Conservation (phyloP, 1,284 basidiomycete species). For the Somion occarium region DNA sequence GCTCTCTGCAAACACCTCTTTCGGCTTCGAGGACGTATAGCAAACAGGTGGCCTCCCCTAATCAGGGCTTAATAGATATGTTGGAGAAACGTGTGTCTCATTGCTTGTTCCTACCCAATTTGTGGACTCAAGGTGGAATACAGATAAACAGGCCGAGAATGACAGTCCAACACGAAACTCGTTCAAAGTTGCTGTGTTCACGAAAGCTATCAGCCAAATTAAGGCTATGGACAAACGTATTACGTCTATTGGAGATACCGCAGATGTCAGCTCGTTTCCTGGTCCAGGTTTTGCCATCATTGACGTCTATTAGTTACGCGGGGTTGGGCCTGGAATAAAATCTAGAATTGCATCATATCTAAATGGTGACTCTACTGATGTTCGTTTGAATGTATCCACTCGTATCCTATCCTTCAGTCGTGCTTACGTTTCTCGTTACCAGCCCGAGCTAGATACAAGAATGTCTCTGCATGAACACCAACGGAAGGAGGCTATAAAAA, state of each 20-base stretch:
- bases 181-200: conserved; percentile 42
- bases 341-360: conserved; percentile 34
- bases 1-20: too few relatives aligned
- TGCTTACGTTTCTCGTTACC: too few relatives aligned
- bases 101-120: too few relatives aligned
- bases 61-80: conserved; percentile 9
- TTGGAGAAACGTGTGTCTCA: conserved; percentile 2
- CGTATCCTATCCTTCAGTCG: too few relatives aligned
- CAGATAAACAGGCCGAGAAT: conserved; percentile 40
- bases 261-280: conserved; percentile 14
- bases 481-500: conserved; percentile 14
- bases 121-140: too few relatives aligned
- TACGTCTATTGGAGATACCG: conserved; percentile 17
- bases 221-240: conserved; percentile 34
- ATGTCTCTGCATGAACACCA: too few relatives aligned
- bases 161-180: conserved; percentile 29
- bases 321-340: too few relatives aligned
- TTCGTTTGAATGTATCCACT: too few relatives aligned
- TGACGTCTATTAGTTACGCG: too few relatives aligned
- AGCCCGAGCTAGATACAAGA: neutral
- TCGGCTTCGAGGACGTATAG: too few relatives aligned
- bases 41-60: too few relatives aligned
- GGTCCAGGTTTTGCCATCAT: too few relatives aligned
- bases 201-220: conserved; percentile 38
- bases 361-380: conserved; percentile 23